phyloP scores from a whole-genome alignment of 1,139 yeast species.

The Hemisphaericaspora subhashii region DNA sequence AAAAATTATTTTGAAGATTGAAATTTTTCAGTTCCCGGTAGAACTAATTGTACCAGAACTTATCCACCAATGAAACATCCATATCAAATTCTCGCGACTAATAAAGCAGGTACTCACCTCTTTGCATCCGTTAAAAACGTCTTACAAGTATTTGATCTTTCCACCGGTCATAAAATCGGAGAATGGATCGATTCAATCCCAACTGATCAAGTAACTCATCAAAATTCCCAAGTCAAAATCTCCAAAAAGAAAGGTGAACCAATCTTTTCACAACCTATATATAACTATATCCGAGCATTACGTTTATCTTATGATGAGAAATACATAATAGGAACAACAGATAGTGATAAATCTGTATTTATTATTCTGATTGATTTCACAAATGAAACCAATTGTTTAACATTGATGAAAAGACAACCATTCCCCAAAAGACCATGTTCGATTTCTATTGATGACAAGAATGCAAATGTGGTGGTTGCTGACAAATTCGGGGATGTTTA shows the following conservation, averaged over 20 bases:
- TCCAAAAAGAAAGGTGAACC: constrained; percentile 12
- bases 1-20: neutral
- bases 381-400: constrained; percentile 35
- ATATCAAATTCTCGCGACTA: constrained; percentile 53
- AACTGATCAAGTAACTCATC: constrained; percentile 16
- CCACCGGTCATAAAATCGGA: constrained; percentile 39
- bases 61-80: constrained; percentile 60
- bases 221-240: constrained; percentile 48
- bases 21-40: neutral
- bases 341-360: constrained; percentile 79
- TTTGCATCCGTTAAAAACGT: constrained; percentile 59
- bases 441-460: constrained; percentile 57
- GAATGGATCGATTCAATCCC: constrained; percentile 53
- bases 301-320: constrained; percentile 49
- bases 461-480: constrained; percentile 63
- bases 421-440: constrained; percentile 92
- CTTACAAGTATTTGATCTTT: constrained; percentile 48
- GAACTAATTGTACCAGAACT: too few species aligned
- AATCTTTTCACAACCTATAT: constrained; percentile 49
- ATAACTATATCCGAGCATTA: constrained; percentile 65
- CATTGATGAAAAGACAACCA: constrained; percentile 65
- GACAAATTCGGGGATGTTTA: constrained; percentile 98
- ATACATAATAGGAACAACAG: constrained; percentile 68
- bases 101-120: constrained; percentile 43
- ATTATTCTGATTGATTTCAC: constrained; percentile 49